Conservation (phyloP, 371 early-diverging fungal genomes). For the Apophysomyces trapeziformis region DNA sequence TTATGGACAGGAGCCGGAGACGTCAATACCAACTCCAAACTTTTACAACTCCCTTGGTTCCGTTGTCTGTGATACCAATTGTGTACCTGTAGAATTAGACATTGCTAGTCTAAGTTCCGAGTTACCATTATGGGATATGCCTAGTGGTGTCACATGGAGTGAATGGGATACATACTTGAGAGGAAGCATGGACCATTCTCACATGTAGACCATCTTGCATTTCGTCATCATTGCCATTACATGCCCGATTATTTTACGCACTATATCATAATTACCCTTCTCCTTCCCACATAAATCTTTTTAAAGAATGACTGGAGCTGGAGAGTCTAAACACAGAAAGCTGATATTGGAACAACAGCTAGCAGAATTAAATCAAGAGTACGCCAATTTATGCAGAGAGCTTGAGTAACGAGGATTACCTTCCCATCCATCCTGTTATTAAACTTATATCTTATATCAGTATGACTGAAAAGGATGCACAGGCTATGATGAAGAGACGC, state of each 20-base stretch:
- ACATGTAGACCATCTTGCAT: slow-evolving; percentile 2
- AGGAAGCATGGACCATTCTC: neutral
- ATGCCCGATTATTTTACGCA: too few relatives aligned
- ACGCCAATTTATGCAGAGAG: neutral
- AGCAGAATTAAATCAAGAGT: neutral
- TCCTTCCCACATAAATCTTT: neutral
- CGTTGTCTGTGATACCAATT: neutral
- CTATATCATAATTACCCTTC: neutral
- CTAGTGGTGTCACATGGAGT: slow-evolving; percentile 38
- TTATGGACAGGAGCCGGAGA: neutral
- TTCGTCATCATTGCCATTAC: neutral
- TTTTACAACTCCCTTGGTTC: neutral
- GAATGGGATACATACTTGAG: slow-evolving; percentile 42
- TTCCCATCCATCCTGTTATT: neutral
- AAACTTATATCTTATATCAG: slow-evolving; percentile 5
- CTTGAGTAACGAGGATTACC: neutral
- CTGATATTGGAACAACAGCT: neutral
- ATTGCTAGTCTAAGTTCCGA: slow-evolving; percentile 29
- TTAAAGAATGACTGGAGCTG: neutral
- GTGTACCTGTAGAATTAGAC: slow-evolving; percentile 21
- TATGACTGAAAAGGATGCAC: slow-evolving; percentile 19
- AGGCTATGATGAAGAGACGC: slow-evolving; percentile 8
- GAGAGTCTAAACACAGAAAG: neutral
- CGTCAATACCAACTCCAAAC: slow-evolving; percentile 6
- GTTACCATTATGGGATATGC: slow-evolving; percentile 37